These are phyloP conservation scores for Rhytidiadelphus loreus DNA, from an alignment of 225 moss, liverwort and hornwort species.

Conservation along the genomic window DNA sequence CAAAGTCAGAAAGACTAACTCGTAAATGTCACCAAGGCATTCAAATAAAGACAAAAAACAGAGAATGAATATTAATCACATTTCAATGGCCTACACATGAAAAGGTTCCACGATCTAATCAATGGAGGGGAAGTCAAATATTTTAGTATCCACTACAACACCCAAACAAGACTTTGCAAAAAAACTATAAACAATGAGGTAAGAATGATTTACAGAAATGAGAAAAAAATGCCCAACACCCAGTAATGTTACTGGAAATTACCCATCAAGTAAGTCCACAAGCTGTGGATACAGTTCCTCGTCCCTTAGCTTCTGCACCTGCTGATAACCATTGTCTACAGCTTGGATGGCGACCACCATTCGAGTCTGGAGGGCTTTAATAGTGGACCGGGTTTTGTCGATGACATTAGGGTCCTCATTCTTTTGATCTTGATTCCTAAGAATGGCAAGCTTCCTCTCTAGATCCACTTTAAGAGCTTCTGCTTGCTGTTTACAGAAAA, in stretches of 20 bases:
- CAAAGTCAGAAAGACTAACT: background rate
- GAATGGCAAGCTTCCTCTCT: constrained; percentile 32
- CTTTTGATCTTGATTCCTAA: constrained; percentile 45
- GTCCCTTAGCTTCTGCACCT: constrained; percentile 57
- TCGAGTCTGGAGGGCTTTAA: constrained; percentile 53
- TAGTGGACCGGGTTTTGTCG: constrained; percentile 43
- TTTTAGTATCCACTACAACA: background rate
- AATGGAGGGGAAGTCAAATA: background rate
- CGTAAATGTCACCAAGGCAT: background rate
- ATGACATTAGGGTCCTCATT: constrained; percentile 48
- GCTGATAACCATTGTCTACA: constrained; percentile 46
- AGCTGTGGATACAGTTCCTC: constrained; percentile 71
- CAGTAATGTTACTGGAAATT: background rate
- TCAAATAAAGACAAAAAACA: background rate
- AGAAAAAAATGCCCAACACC: background rate
- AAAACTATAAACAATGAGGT: too few species aligned
- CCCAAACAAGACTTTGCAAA: background rate
- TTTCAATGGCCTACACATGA: background rate
- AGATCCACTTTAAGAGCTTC: constrained; percentile 58
- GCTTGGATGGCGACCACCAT: constrained; percentile 70
- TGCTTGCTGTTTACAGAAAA: constrained; percentile 33
- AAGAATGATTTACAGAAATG: background rate
- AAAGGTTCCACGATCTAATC: background rate
- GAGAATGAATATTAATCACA: background rate
- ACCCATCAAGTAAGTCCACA: constrained; percentile 59